Percentiles rank a stretch among this genome's conserved stretches.
These are phyloP conservation scores for Blastosporella zonata DNA, from an alignment of 1,284 basidiomycete genomes.

Conservation along the genomic window DNA sequence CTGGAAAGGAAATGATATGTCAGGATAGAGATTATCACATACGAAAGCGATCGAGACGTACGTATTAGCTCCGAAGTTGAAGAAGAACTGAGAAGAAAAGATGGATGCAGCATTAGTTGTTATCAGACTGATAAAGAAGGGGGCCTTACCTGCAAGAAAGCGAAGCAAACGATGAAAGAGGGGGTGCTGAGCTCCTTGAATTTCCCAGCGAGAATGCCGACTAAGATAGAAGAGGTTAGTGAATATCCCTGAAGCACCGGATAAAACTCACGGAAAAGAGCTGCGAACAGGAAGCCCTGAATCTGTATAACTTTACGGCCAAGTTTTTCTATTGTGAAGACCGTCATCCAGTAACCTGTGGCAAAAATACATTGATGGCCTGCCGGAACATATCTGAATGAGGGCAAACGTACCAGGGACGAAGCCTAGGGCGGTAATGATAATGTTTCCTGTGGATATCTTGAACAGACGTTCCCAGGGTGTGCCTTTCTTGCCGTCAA, in stretches of 20 bases:
- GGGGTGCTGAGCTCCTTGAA: conserved; percentile 61
- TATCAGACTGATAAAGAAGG: background rate
- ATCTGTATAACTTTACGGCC: conserved; percentile 77
- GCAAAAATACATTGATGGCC: background rate
- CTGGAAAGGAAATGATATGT: conserved; percentile 24
- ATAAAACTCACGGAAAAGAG: conserved; percentile 56
- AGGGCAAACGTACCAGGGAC: conserved; percentile 55
- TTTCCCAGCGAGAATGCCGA: conserved; percentile 63
- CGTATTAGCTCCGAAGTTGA: conserved; percentile 88
- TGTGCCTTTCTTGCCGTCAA: conserved; percentile 51
- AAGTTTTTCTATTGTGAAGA: conserved; percentile 68
- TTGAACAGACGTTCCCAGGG: conserved; percentile 65
- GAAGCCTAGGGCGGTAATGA: conserved; percentile 70
- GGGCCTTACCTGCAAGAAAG: conserved; percentile 47
- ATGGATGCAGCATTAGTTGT: background rate
- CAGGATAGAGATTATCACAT: background rate
- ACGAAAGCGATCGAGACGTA: conserved; percentile 28
- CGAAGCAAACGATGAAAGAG: conserved; percentile 70
- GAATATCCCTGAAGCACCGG: background rate
- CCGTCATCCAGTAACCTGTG: conserved; percentile 65
- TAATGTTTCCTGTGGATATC: conserved; percentile 63
- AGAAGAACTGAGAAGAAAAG: conserved; percentile 52
- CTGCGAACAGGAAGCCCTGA: conserved; percentile 73
- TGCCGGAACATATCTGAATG: background rate
- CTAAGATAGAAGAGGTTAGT: conserved; percentile 27